Conservation (phyloP, 1,284 basidiomycete genomes). For the Microbotryum intermedium region DNA sequence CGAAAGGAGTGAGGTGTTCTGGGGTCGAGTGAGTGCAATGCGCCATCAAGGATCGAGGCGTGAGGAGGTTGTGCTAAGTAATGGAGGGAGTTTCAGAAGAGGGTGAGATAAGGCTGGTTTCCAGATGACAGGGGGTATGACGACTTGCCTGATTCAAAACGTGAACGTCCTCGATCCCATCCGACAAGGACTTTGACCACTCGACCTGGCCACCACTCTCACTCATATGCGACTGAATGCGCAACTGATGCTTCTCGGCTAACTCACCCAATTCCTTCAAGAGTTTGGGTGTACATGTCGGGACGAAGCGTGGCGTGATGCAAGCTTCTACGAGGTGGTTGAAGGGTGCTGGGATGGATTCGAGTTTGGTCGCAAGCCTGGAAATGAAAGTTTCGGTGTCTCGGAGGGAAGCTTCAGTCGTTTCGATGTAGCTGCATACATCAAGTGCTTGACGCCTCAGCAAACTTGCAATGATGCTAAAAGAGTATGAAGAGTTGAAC, state of each 20-base stretch:
- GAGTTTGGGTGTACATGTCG: constrained; percentile 62
- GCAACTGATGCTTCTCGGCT: constrained; percentile 44
- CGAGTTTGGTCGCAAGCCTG: constrained; percentile 36
- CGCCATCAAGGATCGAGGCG: constrained; percentile 60
- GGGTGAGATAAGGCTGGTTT: background rate
- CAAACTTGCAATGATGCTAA: background rate
- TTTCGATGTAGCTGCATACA: constrained; percentile 52
- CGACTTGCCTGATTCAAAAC: constrained; percentile 56
- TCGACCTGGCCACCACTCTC: constrained; percentile 64
- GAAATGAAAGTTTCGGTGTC: constrained; percentile 53
- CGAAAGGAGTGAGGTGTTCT: constrained; percentile 50
- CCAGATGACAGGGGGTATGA: background rate
- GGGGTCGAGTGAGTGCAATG: constrained; percentile 67
- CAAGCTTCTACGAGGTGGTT: constrained; percentile 59
- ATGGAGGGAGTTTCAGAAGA: background rate
- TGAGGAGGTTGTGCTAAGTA: constrained; percentile 52
- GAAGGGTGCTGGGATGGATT: constrained; percentile 43
- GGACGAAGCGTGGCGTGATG: constrained; percentile 73
- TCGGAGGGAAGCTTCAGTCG: constrained; percentile 45
- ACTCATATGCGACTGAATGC: constrained; percentile 66
- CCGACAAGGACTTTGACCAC: constrained; percentile 48
- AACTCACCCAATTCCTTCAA: constrained; percentile 53
- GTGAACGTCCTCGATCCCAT: constrained; percentile 56
- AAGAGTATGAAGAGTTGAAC: constrained; percentile 45
- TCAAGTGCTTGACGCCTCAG: background rate